A percentile compares a stretch with the other conserved stretches of the same genome.
Conservation (phyloP, 2,329 filamentous ascomycete genomes). For the Paracoccidioides lutzii region DNA sequence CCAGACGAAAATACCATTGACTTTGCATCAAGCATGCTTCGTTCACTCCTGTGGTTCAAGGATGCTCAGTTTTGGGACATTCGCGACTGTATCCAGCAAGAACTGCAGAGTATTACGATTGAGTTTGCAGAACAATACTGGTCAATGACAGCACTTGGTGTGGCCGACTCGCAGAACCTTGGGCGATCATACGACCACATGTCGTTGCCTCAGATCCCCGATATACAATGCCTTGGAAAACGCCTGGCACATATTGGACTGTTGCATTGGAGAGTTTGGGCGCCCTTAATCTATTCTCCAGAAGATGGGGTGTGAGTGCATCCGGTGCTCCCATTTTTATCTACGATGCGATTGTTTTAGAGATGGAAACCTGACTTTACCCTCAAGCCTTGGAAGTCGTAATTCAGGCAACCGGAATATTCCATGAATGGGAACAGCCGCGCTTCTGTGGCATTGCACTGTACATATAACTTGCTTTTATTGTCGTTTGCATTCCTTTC, state of each 20-base stretch:
- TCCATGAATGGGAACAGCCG: not conserved
- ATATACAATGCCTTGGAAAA: conserved; percentile 46
- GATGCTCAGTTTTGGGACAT: conserved; percentile 23
- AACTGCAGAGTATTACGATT: conserved; percentile 22
- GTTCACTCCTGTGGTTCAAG: conserved; percentile 17
- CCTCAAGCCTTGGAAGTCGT: not conserved
- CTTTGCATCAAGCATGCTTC: conserved; percentile 22
- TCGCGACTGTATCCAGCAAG: conserved; percentile 16
- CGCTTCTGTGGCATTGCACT: not conserved
- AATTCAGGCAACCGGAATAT: not conserved
- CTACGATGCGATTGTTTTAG: not conserved
- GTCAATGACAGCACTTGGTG: conserved; percentile 30
- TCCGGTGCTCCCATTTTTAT: not conserved
- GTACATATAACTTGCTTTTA: not conserved
- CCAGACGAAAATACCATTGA: conserved; percentile 23
- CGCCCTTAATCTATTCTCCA: conserved; percentile 54
- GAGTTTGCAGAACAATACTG: conserved; percentile 25
- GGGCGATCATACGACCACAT: conserved; percentile 12
- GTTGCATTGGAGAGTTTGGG: conserved; percentile 85
- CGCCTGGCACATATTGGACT: conserved; percentile 71
- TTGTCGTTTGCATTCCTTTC: not conserved
- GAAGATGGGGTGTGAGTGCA: not conserved
- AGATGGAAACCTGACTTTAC: not conserved
- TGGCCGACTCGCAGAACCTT: conserved; percentile 31
- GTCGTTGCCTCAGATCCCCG: conserved; percentile 3